A percentile compares a stretch with the other conserved stretches of the same genome.
Evolutionary conservation across 495 filamentous ascomycete genomes (phyloP).

Genomic region (Sabuloglossum arenarium): DNA sequence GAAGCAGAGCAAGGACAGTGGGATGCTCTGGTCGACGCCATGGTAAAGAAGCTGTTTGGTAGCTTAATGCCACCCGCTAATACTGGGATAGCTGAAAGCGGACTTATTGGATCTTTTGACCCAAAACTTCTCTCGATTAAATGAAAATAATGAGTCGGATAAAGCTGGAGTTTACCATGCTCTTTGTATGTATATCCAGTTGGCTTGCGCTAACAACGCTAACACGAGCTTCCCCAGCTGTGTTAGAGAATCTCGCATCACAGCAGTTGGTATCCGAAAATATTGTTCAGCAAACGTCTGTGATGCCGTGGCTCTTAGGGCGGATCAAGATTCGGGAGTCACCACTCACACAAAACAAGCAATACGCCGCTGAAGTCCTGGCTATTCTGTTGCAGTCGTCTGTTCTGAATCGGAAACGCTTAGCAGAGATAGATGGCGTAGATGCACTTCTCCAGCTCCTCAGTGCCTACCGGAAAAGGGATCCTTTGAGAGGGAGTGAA

Average conservation of each 20-base stretch:
- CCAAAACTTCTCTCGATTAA: conserved; percentile 62
- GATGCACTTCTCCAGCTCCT: conserved; percentile 69
- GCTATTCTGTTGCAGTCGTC: conserved; percentile 68
- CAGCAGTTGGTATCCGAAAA: conserved; percentile 41
- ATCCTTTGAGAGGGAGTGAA: conserved; percentile 67
- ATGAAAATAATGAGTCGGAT: conserved; percentile 64
- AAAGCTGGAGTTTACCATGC: conserved; percentile 71
- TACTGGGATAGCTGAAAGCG: conserved; percentile 33
- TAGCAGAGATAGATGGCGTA: conserved; percentile 48
- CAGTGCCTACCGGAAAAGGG: conserved; percentile 71
- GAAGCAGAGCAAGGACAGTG: conserved; percentile 68
- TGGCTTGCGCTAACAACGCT: not conserved
- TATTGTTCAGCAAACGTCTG: conserved; percentile 40
- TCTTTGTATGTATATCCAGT: conserved; percentile 26
- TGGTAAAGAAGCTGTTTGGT: conserved; percentile 24
- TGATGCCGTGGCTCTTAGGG: conserved; percentile 57
- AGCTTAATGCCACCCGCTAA: not conserved
- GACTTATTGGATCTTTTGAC: conserved; percentile 68
- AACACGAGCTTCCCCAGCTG: conserved; percentile 19
- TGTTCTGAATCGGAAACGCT: conserved; percentile 33
- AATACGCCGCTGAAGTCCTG: conserved; percentile 82
- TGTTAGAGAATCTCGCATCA: conserved; percentile 74
- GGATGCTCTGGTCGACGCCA: conserved; percentile 56
- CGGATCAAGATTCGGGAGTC: conserved; percentile 44
- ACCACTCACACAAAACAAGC: conserved; percentile 66